A percentile compares a stretch with the other conserved stretches of the same genome.
Evolutionary conservation across 2,329 filamentous ascomycete species (phyloP).

Genomic region (Epichloe bromicola): DNA sequence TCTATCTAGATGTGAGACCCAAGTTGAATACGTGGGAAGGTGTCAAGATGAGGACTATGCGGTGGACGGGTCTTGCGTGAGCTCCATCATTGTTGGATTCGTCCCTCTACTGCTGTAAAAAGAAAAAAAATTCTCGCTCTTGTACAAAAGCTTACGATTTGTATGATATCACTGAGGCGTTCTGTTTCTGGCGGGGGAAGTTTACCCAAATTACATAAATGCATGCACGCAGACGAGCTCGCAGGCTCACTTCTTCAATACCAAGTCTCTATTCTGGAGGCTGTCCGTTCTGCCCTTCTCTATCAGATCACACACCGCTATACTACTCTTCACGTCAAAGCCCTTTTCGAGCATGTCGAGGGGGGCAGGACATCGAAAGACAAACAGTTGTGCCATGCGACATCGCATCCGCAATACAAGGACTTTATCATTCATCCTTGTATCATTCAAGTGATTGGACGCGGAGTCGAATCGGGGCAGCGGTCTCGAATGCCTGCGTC

Average conservation of each 20-base stretch:
- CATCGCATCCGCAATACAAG: no score
- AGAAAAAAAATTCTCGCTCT: no score
- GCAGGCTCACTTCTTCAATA: conserved; percentile 1
- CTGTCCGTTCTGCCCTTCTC: neutral
- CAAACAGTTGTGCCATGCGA: no score
- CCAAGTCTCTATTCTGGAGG: neutral
- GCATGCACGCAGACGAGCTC: neutral
- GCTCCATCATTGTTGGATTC: neutral
- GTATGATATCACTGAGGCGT: conserved; percentile 14
- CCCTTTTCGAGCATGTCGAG: neutral
- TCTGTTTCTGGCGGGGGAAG: conserved; percentile 1
- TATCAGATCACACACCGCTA: neutral
- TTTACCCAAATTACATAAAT: neutral
- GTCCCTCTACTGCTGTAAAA: neutral
- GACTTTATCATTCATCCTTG: conserved; percentile 14
- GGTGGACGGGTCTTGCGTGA: conserved; percentile 36
- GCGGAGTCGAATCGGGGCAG: conserved; percentile 20
- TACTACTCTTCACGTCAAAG: no score
- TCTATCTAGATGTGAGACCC: conserved; percentile 55
- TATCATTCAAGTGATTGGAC: conserved; percentile 10
- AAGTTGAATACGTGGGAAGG: conserved; percentile 58
- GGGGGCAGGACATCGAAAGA: no score
- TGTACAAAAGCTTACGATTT: conserved; percentile 6
- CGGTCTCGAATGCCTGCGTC: conserved; percentile 24
- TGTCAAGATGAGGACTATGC: conserved; percentile 49